phyloP scores from a whole-genome alignment of 176 grass and related monocot species.

The Carex pumila region DNA sequence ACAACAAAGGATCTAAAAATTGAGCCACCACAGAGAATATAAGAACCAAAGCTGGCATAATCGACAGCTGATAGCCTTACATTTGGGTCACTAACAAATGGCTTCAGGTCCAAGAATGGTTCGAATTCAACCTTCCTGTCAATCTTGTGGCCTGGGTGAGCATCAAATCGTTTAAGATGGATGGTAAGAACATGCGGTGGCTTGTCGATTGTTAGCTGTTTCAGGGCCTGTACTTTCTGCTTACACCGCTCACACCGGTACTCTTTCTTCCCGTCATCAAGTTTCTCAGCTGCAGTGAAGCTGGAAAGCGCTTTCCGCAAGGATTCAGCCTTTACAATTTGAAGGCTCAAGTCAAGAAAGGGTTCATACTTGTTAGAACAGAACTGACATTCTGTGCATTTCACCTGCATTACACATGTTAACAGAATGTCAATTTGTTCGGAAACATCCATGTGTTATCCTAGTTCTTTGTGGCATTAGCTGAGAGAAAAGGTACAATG shows the following conservation, averaged over 20 bases:
- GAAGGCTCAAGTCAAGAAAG: constrained; percentile 94
- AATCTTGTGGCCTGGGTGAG: constrained; percentile 82
- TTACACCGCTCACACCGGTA: constrained; percentile 87
- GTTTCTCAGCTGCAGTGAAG: constrained; percentile 70
- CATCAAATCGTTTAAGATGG: constrained; percentile 88
- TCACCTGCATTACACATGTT: constrained; percentile 49
- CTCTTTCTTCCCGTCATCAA: constrained; percentile 74
- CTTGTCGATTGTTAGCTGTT: constrained; percentile 75
- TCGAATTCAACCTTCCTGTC: constrained; percentile 86
- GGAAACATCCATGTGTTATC: neutral
- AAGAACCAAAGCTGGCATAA: constrained; percentile 8
- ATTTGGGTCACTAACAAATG: constrained; percentile 83
- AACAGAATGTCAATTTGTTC: neutral
- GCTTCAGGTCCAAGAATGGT: constrained; percentile 60
- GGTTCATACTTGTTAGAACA: constrained; percentile 93
- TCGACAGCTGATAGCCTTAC: constrained; percentile 40
- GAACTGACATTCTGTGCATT: constrained; percentile 67
- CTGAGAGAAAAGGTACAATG: neutral
- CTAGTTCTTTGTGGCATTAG: neutral
- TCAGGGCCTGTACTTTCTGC: constrained; percentile 84
- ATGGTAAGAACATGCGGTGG: constrained; percentile 79
- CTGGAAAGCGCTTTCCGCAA: constrained; percentile 61
- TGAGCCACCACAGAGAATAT: neutral
- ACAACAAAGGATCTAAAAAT: neutral
- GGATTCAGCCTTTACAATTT: constrained; percentile 84